Evolutionary conservation across 257 asterid species (phyloP), one percentile per base, ranked within the genome.

Genomic region (Nicotiana tabacum): DNA sequence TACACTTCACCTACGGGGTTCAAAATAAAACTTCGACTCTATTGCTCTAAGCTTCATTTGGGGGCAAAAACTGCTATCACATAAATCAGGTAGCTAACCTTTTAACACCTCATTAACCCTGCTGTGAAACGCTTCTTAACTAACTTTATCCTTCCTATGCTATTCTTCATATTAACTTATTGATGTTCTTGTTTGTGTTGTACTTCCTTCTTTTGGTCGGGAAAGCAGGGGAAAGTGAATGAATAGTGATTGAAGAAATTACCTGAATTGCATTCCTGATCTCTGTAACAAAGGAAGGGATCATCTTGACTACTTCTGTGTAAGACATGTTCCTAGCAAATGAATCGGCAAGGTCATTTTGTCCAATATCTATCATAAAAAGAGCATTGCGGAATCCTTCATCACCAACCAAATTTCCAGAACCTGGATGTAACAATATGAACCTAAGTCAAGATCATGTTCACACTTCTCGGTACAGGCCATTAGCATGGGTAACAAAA

Each of bases 301-400:
- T 90, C 84, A 77, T 88, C 81, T 88, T 84, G 78, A 90, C 90
- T 78, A 93, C 94, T 90, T 90, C 92, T 32, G 21, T 83, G 77
- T 89, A 92, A 72, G 98, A 86, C 17, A 90, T 88, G 82, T 91
- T 95, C 79, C 85, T 90, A 48, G 91, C 84, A 82, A 92, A 93
- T 83, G 98, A 89, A 89, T 87, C 90, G 10, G 93, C 89, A 15
- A 95, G 87, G 89, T 95, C 99, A 65, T 95, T 93, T 82, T 95
- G 99, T 80, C 99, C 99, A 51, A 95, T 95, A 84, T 95, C 99
- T 84, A 95, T 85, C 91, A 92, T 86, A 91, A 90, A 93, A 58
- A 95, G 90, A 32, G 97, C 98, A 80, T 87, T 87, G 24, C 84
- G 77, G 66, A 95, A 95, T 66, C 90, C 91, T 77, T 89, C 89